These are phyloP conservation scores for Aspergillus terreus DNA, from an alignment of 2,329 filamentous ascomycete species.

Conservation along the genomic window DNA sequence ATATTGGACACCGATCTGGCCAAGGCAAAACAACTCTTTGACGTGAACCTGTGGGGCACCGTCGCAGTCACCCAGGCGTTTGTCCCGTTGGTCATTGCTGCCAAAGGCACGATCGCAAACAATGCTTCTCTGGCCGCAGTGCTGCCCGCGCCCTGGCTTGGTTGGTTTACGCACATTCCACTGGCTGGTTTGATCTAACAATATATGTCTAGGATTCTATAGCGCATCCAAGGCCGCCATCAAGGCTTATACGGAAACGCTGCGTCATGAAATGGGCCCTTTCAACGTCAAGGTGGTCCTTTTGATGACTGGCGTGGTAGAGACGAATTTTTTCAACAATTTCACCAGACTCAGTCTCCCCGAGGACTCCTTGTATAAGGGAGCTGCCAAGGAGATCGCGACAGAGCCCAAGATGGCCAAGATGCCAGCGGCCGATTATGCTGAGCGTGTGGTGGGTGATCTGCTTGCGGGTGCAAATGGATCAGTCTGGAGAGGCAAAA, in stretches of 20 bases:
- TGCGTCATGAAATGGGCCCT: constrained; percentile 22
- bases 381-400: constrained; percentile 8
- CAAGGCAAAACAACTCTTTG: constrained; percentile 35
- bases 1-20: constrained; percentile 34
- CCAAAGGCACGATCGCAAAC: constrained; percentile 24
- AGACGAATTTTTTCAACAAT: constrained; percentile 15
- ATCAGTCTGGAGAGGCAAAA: constrained; percentile 16
- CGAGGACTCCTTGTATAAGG: constrained; percentile 16
- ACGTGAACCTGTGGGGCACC: constrained; percentile 42
- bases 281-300: constrained; percentile 21
- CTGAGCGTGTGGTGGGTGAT: constrained; percentile 19
- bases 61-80: constrained; percentile 39
- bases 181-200: not conserved
- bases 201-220: constrained; percentile 10
- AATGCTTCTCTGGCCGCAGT: constrained; percentile 21
- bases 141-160: constrained; percentile 9
- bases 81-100: constrained; percentile 21
- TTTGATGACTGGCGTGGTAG: constrained; percentile 16
- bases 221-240: constrained; percentile 23
- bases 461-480: constrained; percentile 19
- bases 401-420: not conserved
- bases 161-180: not conserved
- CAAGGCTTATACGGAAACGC: constrained; percentile 15
- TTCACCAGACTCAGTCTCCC: constrained; percentile 11
- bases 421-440: constrained; percentile 12